Evolutionary conservation across 2,329 filamentous ascomycete species (phyloP).

Genomic region (Cladosporium velox): DNA sequence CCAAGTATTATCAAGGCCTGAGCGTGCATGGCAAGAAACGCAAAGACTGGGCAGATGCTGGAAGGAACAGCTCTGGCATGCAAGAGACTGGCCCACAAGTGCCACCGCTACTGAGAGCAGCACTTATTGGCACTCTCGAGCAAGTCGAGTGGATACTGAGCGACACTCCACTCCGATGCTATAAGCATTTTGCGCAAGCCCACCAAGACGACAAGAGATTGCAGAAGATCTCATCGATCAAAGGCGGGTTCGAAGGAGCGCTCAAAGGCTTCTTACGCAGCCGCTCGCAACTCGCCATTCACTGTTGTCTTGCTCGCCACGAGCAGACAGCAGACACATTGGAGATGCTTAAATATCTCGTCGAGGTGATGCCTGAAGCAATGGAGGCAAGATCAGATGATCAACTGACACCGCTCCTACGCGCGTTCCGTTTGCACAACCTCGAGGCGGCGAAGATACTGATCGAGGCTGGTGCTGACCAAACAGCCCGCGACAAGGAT

Average conservation of each 20-base stretch:
- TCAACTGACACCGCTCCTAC: constrained; percentile 67
- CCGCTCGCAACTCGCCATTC: constrained; percentile 62
- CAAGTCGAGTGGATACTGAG: constrained; percentile 76
- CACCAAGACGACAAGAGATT: constrained; percentile 64
- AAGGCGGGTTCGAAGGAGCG: constrained; percentile 64
- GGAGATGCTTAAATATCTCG: constrained; percentile 65
- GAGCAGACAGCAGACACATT: constrained; percentile 45
- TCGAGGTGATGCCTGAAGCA: constrained; percentile 61
- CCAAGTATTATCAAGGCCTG: constrained; percentile 74
- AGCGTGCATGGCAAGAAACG: constrained; percentile 74
- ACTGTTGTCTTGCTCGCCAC: constrained; percentile 59
- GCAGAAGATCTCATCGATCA: constrained; percentile 60
- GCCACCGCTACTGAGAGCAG: constrained; percentile 64
- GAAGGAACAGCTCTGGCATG: constrained; percentile 44
- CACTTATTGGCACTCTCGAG: constrained; percentile 60
- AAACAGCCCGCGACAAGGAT: constrained; percentile 56
- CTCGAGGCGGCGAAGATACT: constrained; percentile 61
- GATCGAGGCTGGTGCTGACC: constrained; percentile 68
- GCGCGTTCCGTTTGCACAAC: constrained; percentile 63
- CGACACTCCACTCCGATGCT: constrained; percentile 67
- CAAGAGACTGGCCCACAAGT: constrained; percentile 38
- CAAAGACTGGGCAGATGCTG: constrained; percentile 71
- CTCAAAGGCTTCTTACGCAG: constrained; percentile 64
- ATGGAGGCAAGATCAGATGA: constrained; percentile 61
- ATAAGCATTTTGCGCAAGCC: constrained; percentile 66